Conservation (phyloP, 129 eudicot genomes). For the Cynara cardunculus region DNA sequence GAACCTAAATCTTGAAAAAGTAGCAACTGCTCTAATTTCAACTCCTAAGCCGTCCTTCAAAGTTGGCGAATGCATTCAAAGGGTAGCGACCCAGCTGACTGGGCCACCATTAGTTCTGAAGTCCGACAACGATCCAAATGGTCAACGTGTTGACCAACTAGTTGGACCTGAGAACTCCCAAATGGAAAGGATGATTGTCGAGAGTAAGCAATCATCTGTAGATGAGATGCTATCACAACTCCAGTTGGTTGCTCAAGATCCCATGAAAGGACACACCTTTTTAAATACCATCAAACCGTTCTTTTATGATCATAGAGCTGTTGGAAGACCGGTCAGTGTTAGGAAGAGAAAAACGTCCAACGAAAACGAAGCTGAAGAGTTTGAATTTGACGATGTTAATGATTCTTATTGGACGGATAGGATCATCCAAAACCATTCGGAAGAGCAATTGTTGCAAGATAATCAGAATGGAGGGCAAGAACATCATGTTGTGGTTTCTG, state of each 20-base stretch:
- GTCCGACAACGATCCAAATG: conserved; percentile 18
- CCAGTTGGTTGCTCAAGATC: conserved; percentile 59
- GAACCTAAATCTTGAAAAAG: conserved; percentile 43
- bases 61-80: conserved; percentile 68
- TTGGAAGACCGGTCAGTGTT: conserved; percentile 21
- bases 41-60: conserved; percentile 69
- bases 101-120: conserved; percentile 46
- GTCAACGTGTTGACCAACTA: conserved; percentile 26
- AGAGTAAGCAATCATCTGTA: conserved; percentile 36
- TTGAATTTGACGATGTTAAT: conserved; percentile 74
- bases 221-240: conserved; percentile 64
- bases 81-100: conserved; percentile 72
- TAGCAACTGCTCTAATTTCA: conserved; percentile 28
- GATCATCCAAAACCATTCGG: conserved; percentile 64
- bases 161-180: conserved; percentile 24
- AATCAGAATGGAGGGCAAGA: conserved; percentile 40
- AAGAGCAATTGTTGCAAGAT: conserved; percentile 48
- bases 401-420: conserved; percentile 94
- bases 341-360: conserved; percentile 51
- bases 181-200: conserved; percentile 3
- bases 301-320: conserved; percentile 54
- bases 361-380: conserved; percentile 49
- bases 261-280: conserved; percentile 49
- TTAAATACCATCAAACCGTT: conserved; percentile 34
- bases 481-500: conserved; percentile 33